Evolutionary conservation across 768 basidiomycete genomes (phyloP), one percentile per base, ranked within the genome.

Genomic region (Mycena metata): DNA sequence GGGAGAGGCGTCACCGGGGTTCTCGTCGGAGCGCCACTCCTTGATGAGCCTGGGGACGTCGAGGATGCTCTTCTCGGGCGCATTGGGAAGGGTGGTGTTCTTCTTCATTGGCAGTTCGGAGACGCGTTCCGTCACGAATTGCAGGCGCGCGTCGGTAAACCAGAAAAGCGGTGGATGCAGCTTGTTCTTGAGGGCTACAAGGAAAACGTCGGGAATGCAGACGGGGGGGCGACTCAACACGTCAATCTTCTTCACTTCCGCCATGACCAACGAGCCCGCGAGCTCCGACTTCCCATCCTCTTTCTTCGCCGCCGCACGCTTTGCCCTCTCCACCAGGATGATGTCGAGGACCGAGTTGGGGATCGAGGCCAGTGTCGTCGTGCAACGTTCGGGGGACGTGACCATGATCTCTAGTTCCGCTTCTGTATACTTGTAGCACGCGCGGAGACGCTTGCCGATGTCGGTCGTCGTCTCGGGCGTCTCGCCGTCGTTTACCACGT

Each of bases 91-190:
- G 11, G n/a, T 9, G 0, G 10, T 9, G 7, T 39, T 41, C 17
- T 51, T 50, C 50, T 51, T 61, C 15, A 19, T 51, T 2, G 60
- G 60, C 1, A 61, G 26, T 1, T 61, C 47, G 17, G 13, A 6
- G 1, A 39, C 24, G 47, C 42, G 24, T 11, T 61, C 60, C 9
- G 16, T 23, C 5, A 36, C 49, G 35, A 36, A 61, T 2, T 39
- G 47, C 1, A 42, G 35, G 13, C 49, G 60, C 9, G 16, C n/a
- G 36, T 61, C 60, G 3, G 60, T 61, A 36, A 61, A 61, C 60
- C 60, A 61, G 15, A 61, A 51, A 21, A 61, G 21, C n/a, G 60
- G 36, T 11, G 49, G 49, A 36, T 49, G 46, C 9, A 41, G 49
- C 12, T 39, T 21, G 46, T 36, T 15, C 10, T 23, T 41, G 0